A percentile compares a stretch with the other conserved stretches of the same genome.
Conservation (phyloP, 768 basidiomycete genomes). For the Lactarius tabidus region DNA sequence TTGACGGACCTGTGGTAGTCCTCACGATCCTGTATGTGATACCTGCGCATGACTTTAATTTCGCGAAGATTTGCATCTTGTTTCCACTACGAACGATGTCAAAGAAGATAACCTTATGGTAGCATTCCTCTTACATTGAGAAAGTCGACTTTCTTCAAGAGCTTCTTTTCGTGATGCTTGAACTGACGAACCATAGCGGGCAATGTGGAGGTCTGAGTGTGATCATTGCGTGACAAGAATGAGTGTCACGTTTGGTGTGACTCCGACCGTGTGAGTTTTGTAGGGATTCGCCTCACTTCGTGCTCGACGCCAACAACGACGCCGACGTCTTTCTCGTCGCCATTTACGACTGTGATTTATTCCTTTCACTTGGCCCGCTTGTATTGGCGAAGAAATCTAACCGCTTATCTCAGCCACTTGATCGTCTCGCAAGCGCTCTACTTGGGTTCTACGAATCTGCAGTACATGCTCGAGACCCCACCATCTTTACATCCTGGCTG, state of each 20-base stretch:
- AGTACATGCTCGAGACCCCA: constrained; percentile 27
- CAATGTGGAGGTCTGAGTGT: neutral
- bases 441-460: constrained; percentile 19
- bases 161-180: constrained; percentile 93
- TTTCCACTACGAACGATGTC: constrained; percentile 71
- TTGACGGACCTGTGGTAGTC: constrained; percentile 80
- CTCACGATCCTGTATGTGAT: constrained; percentile 92
- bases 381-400: constrained; percentile 23
- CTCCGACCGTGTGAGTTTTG: constrained; percentile 28
- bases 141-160: constrained; percentile 96
- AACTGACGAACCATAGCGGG: constrained; percentile 81
- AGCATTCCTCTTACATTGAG: constrained; percentile 54
- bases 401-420: constrained; percentile 27
- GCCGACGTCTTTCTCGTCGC: constrained; percentile 16
- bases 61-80: constrained; percentile 89
- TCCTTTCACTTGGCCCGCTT: constrained; percentile 15
- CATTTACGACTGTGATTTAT: constrained; percentile 17
- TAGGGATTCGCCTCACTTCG: constrained; percentile 26
- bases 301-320: constrained; percentile 27
- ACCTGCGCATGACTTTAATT: constrained; percentile 89
- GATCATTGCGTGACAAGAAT: constrained; percentile 12
- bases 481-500: constrained; percentile 25
- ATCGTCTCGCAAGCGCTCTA: constrained; percentile 24
- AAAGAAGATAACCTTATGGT: neutral
- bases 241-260: constrained; percentile 23